A percentile compares a stretch with the other conserved stretches of the same genome.
Evolutionary conservation across 2,329 filamentous ascomycete genomes (phyloP).

Genomic region (Chalara sp.): DNA sequence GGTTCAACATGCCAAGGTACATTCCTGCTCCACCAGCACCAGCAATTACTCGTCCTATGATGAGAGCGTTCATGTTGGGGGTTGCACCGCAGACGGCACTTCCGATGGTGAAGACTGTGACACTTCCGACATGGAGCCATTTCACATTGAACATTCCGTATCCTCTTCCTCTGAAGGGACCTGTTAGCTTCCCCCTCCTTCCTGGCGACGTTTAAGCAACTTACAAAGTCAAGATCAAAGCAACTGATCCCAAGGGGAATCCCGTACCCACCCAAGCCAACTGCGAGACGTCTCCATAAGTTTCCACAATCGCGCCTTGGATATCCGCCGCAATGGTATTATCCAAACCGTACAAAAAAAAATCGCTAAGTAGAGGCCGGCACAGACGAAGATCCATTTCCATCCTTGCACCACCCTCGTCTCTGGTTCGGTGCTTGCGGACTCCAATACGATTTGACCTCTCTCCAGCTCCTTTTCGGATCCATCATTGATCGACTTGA

Average conservation of each 20-base stretch:
- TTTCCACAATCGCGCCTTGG: conserved; percentile 31
- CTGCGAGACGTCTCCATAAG: conserved; percentile 30
- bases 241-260: conserved; percentile 28
- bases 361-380: conserved; percentile 3
- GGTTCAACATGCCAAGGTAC: conserved; percentile 31
- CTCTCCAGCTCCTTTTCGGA: background rate
- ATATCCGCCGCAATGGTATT: conserved; percentile 40
- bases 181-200: conserved; percentile 6
- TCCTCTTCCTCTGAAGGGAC: conserved; percentile 20
- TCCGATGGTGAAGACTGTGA: conserved; percentile 18
- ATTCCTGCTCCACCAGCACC: conserved; percentile 36
- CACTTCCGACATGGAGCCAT: conserved; percentile 12
- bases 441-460: background rate
- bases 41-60: conserved; percentile 35
- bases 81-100: conserved; percentile 23
- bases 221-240: conserved; percentile 12
- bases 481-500: background rate
- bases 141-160: conserved; percentile 21
- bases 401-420: background rate
- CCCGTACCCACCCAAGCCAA: conserved; percentile 35
- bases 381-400: conserved; percentile 2
- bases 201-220: background rate
- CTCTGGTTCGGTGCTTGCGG: background rate
- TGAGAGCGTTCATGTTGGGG: conserved; percentile 32
- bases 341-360: conserved; percentile 24